These are phyloP conservation scores for Aulographum hederae DNA, from an alignment of 2,329 filamentous ascomycete species.

Conservation along the genomic window DNA sequence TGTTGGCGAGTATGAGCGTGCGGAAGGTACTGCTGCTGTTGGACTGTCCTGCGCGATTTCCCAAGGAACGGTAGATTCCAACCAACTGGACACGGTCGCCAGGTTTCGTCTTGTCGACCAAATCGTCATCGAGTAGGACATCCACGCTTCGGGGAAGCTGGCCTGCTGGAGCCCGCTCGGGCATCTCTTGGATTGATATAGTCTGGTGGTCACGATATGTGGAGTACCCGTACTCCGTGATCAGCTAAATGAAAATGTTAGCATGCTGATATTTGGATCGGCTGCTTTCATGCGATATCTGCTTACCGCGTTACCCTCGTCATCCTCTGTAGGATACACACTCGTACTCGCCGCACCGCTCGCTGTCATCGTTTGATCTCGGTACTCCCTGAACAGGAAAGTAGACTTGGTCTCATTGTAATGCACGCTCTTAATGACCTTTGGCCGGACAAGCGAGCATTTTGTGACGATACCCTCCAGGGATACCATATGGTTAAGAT, in stretches of 20 bases:
- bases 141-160: slow-evolving; percentile 91
- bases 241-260: slow-evolving; percentile 35
- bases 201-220: slow-evolving; percentile 95
- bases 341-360: slow-evolving; percentile 76
- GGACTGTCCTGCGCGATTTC: slow-evolving; percentile 56
- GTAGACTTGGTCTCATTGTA: slow-evolving; percentile 76
- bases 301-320: slow-evolving; percentile 63
- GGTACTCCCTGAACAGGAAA: slow-evolving; percentile 80
- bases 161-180: slow-evolving; percentile 83
- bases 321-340: slow-evolving; percentile 87
- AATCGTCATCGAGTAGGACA: slow-evolving; percentile 88
- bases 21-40: slow-evolving; percentile 88
- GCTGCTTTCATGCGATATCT: too few relatives aligned
- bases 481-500: slow-evolving; percentile 93
- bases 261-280: too few relatives aligned
- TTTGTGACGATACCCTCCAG: slow-evolving; percentile 95
- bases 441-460: slow-evolving; percentile 85
- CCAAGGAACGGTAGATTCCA: slow-evolving; percentile 86
- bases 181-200: slow-evolving; percentile 98
- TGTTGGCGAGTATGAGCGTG: slow-evolving; percentile 84
- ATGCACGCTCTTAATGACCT: slow-evolving; percentile 96
- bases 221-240: slow-evolving; percentile 91
- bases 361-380: slow-evolving; percentile 89
- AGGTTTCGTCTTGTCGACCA: slow-evolving; percentile 88
- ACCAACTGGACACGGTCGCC: slow-evolving; percentile 93